A percentile compares a stretch with the other conserved stretches of the same genome.
Evolutionary conservation across 805 yeast genomes (phyloP).

Genomic region (Pichia eremophila): DNA sequence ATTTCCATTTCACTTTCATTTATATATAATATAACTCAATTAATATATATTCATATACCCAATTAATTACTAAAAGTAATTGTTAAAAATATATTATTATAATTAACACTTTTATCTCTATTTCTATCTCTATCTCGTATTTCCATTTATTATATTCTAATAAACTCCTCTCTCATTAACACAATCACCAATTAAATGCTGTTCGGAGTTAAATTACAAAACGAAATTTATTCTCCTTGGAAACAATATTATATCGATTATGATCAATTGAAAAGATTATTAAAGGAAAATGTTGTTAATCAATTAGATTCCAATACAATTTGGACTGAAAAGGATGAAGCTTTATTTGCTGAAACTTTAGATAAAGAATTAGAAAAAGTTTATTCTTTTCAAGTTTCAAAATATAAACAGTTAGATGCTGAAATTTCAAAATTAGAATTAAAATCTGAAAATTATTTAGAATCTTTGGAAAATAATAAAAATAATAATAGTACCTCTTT

Average conservation of each 20-base stretch:
- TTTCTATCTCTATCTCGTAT: too few species aligned
- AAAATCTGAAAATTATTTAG: constrained; percentile 36
- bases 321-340: constrained; percentile 70
- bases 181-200: constrained; percentile 48
- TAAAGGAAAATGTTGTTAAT: constrained; percentile 54
- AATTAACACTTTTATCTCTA: too few species aligned
- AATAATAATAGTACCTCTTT: constrained; percentile 27
- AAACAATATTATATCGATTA: constrained; percentile 60
- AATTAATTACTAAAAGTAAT: too few species aligned
- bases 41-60: too few species aligned
- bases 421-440: constrained; percentile 57
- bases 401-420: constrained; percentile 60
- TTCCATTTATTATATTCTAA: too few species aligned
- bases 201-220: constrained; percentile 74
- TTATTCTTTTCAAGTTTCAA: constrained; percentile 57
- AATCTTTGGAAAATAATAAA: constrained; percentile 14
- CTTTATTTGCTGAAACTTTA: constrained; percentile 52
- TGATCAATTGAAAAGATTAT: constrained; percentile 51
- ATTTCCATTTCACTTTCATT: too few species aligned
- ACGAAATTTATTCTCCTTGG: constrained; percentile 87
- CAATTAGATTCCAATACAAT: constrained; percentile 14
- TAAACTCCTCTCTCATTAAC: too few species aligned
- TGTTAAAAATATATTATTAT: too few species aligned
- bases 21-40: too few species aligned
- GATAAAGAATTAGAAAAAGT: constrained; percentile 72